Evolutionary conservation across 139 green algal genomes (phyloP).

Genomic region (Zygnema circumcarinatum): DNA sequence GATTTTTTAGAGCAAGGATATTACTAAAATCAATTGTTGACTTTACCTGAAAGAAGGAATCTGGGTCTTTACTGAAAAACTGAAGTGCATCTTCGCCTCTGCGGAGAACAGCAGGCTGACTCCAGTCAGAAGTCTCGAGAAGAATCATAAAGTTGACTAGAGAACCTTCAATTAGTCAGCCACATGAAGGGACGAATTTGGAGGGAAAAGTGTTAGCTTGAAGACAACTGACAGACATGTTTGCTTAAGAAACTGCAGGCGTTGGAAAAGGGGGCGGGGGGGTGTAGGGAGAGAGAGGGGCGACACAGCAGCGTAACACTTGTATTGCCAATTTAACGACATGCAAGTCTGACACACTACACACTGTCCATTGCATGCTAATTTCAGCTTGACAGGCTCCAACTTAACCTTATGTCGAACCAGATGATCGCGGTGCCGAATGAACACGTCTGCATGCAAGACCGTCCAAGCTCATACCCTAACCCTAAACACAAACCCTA

Average conservation of each 20-base stretch:
- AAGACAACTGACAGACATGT: background rate
- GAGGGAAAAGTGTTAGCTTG: background rate
- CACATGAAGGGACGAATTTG: background rate
- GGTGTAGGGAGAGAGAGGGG: background rate
- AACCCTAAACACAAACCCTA: background rate
- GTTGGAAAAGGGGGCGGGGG: background rate
- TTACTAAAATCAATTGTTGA: background rate
- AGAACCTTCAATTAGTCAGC: background rate
- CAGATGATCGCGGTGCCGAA: no score
- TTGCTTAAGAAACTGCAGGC: background rate
- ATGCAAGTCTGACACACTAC: no score
- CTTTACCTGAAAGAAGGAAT: constrained; percentile 7
- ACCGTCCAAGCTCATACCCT: background rate
- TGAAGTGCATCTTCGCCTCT: constrained; percentile 24
- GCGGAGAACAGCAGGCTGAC: background rate
- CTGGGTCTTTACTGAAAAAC: constrained; percentile 9
- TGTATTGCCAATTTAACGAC: no score
- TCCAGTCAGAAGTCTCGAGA: background rate
- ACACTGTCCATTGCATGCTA: no score
- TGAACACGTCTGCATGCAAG: no score
- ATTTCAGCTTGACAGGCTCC: no score
- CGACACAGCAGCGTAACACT: background rate
- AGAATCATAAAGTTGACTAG: background rate
- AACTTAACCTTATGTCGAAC: no score
- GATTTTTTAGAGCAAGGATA: background rate